Percentiles rank a stretch among this genome's conserved stretches.
Conservation (phyloP, 805 yeast species). For the Priceomyces melissophilus region DNA sequence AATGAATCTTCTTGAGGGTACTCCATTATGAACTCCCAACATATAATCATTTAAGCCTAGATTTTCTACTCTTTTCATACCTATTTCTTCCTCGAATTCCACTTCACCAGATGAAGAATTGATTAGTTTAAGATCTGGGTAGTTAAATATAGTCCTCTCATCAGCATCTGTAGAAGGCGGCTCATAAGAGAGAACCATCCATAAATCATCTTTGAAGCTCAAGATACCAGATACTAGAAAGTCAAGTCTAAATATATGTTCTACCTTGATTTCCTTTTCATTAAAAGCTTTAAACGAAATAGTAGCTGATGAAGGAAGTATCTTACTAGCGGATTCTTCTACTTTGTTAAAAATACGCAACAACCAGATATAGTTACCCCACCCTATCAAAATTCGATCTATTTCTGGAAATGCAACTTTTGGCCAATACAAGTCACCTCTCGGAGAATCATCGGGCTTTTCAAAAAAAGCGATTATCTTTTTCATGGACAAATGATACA, state of each 20-base stretch:
- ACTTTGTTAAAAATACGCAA: slow-evolving; percentile 43
- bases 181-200: slow-evolving; percentile 56
- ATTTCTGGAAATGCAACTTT: slow-evolving; percentile 62
- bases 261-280: slow-evolving; percentile 45
- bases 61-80: slow-evolving; percentile 51
- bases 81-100: slow-evolving; percentile 73
- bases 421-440: slow-evolving; percentile 86
- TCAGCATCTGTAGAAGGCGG: slow-evolving; percentile 29
- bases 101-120: slow-evolving; percentile 68
- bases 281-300: slow-evolving; percentile 46
- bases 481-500: slow-evolving; percentile 56
- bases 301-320: slow-evolving; percentile 53
- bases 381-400: slow-evolving; percentile 69
- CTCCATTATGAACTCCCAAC: slow-evolving; percentile 51
- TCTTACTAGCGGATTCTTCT: slow-evolving; percentile 23
- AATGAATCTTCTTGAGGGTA: slow-evolving; percentile 52
- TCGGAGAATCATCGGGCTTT: slow-evolving; percentile 51
- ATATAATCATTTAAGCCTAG: slow-evolving; percentile 81
- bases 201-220: slow-evolving; percentile 66
- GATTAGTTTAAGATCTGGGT: slow-evolving; percentile 75
- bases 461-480: slow-evolving; percentile 49
- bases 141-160: slow-evolving; percentile 25
- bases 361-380: slow-evolving; percentile 79
- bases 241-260: slow-evolving; percentile 45
- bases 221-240: slow-evolving; percentile 73